Percentiles rank a stretch among this genome's conserved stretches.
Evolutionary conservation across 2,329 filamentous ascomycete species (phyloP).

Genomic region (Botrytis elliptica): DNA sequence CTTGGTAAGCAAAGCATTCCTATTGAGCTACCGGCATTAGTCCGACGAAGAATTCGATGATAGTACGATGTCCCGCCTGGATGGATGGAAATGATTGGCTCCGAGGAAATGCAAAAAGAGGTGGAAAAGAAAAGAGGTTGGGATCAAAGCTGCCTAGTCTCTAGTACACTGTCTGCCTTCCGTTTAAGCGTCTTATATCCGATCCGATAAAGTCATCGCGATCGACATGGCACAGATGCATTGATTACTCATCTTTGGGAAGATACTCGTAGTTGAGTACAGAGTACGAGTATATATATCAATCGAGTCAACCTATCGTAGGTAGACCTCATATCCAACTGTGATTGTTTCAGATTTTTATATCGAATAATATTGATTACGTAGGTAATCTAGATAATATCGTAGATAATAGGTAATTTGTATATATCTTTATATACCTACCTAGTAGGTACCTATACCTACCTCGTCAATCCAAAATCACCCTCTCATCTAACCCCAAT

Average conservation of each 20-base stretch:
- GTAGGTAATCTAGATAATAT: too few relatives aligned
- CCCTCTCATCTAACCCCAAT: too few relatives aligned
- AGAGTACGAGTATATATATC: too few relatives aligned
- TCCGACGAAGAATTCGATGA: not conserved
- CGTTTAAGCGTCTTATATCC: constrained; percentile 6
- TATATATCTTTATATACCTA: too few relatives aligned
- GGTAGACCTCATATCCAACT: not conserved
- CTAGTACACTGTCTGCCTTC: not conserved
- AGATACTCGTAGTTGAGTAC: too few relatives aligned
- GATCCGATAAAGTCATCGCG: not conserved
- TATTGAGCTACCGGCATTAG: not conserved
- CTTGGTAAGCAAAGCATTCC: not conserved
- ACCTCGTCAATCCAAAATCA: too few relatives aligned
- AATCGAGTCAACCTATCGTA: too few relatives aligned
- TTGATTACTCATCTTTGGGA: not conserved
- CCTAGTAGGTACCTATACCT: too few relatives aligned
- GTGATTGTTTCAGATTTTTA: too few relatives aligned
- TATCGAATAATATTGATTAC: too few relatives aligned
- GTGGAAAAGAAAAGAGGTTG: constrained; percentile 1
- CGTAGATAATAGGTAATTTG: too few relatives aligned
- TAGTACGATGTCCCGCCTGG: too few relatives aligned
- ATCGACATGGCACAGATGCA: not conserved
- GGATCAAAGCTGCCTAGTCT: not conserved
- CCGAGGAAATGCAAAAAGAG: not conserved
- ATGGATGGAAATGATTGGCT: not conserved